Base-by-base conservation (phyloP, 2,329 filamentous ascomycete genomes). In the Dendrostoma leiphaemia region DNA sequence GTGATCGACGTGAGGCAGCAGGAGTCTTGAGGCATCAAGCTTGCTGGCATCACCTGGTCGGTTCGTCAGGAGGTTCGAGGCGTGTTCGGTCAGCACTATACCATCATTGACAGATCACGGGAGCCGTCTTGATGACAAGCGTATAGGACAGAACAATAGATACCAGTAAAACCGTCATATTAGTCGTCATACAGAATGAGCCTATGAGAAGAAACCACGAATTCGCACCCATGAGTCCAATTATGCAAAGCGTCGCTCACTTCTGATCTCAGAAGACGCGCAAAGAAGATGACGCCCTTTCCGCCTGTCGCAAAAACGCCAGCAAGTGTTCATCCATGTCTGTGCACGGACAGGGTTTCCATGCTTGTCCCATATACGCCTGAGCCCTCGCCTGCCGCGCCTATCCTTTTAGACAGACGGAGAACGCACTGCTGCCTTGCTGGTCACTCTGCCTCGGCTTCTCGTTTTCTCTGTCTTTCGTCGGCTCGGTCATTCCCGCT, bases 201-300 rank as follows among this genome's bases (percentile, higher is more conserved):
- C 46, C 45, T 54, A 50, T 51, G 48, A 43, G 46, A 40, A 21
- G 10, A 52, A 53, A 50, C 35, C 23, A 48, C 34, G 28, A 26
- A 29, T 48, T 38, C 32, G 34, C 34, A 46, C 19, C 17, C 44
- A 23, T 32, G 29, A 40, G 17, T 41, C 51, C 28, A 31, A 21
- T 21, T 38, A 46, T 54, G 51, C 46, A 45, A 57, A 43, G 38
- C 23, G 24, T 26, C 48, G 40, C 28, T 31, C 38, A 29, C 38
- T 34, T 24, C 28, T 29, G 23, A 34, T 23, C 19, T 10, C 6
- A 28, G 34, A 38, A 47, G 23, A 53, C 46, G 45, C 38, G 45
- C 38, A 46, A 48, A 24, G 32, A 48, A 35, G n/a, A 48, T 19
- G 13, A 12, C 45, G 26, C 28, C 32, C 8, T 38, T 37, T 17